A percentile compares a stretch with the other conserved stretches of the same genome.
phyloP scores from a whole-genome alignment of 805 yeast species.

The Lipomyces starkeyi region DNA sequence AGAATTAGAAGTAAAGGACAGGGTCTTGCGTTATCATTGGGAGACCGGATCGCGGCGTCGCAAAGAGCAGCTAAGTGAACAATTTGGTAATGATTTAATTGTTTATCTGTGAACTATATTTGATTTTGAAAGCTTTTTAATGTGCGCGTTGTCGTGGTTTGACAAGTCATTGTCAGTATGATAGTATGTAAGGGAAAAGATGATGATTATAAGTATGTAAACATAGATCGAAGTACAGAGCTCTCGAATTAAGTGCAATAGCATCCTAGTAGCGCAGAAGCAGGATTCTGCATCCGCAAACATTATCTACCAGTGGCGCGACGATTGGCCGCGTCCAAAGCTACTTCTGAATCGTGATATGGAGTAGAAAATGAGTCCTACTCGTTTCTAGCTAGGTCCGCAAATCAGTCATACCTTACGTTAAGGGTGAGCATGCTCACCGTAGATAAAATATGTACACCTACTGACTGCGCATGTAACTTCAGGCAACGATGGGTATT shows the following conservation, averaged over 20 bases:
- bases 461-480: no score
- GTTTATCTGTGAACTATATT: neutral
- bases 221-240: neutral
- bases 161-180: neutral
- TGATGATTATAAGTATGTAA: neutral
- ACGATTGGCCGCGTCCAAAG: no score
- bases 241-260: neutral
- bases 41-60: slow-evolving; percentile 85
- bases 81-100: neutral
- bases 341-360: no score
- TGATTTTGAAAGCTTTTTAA: neutral
- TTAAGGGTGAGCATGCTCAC: no score
- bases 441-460: no score
- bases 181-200: neutral
- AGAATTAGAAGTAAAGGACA: slow-evolving; percentile 97
- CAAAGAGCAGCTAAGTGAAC: slow-evolving; percentile 21
- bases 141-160: neutral
- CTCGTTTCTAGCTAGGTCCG: no score
- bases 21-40: slow-evolving; percentile 92
- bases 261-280: neutral
- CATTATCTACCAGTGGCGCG: no score
- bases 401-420: no score
- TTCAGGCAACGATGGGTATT: no score
- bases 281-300: no score
- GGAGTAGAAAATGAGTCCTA: no score